Base-by-base conservation (phyloP, 2,329 filamentous ascomycete species). In the Esteya vermicola region DNA sequence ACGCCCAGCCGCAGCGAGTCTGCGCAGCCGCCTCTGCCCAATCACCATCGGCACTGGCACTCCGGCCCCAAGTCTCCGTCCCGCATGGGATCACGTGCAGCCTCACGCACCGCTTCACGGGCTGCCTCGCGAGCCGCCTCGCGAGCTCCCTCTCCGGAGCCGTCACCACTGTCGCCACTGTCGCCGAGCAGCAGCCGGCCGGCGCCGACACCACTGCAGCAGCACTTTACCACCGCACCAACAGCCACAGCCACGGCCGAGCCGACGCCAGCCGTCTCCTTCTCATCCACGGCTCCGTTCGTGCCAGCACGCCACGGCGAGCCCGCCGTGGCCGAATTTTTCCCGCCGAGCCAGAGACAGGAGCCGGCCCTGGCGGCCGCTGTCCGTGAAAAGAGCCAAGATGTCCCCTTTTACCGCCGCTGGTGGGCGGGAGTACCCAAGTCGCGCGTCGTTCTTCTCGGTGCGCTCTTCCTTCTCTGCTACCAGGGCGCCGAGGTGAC, bases 401-500 rank as follows among this genome's bases (percentile, higher is more conserved):
- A n/a, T n/a, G n/a, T n/a, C n/a, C n/a, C n/a, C n/a, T n/a, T n/a
- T n/a, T n/a, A n/a, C n/a, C n/a, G n/a, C n/a, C n/a, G n/a, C n/a
- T n/a, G n/a, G n/a, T n/a, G n/a, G n/a, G n/a, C n/a, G n/a, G n/a
- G n/a, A n/a, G n/a, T n/a, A n/a, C n/a, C n/a, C n/a, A 59, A 63
- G 57, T 51, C 65, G 61, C 54, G 72, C 25, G 67, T 77, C 5
- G 83, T 86, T 0, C 58, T 91, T 1, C 66, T 91, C 0, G 82
- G 83, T 4, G 79, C 84, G 0, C 56, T 85, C 9, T 91, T 91
- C 63, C 82, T 91, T 56, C 91, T 93, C 55, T 75, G 78, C 21
- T 93, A 93, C 56, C 83, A 91, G 57, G 85, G 84, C 26, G 80
- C 81, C 27, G 85, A 93, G 58, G 84, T 93, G 14, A 78, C 78